Evolutionary conservation across 1,284 basidiomycete species (phyloP).

Genomic region (Marasmius sp.): DNA sequence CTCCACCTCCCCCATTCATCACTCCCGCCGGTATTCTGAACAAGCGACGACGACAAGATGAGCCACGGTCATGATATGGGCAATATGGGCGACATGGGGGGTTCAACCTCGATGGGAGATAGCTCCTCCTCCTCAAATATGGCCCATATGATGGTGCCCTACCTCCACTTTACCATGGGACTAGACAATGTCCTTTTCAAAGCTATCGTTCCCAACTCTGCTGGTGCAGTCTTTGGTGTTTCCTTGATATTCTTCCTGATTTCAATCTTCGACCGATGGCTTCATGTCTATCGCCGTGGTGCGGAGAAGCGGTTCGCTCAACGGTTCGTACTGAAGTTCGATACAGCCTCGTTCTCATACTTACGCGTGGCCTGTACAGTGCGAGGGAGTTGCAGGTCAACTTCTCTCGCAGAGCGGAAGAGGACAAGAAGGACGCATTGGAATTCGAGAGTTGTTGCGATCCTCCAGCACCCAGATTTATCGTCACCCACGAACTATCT

Average conservation of each 20-base stretch:
- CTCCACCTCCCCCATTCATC: not conserved
- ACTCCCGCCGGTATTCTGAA: not conserved
- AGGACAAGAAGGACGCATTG: not conserved
- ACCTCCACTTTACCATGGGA: constrained; percentile 23
- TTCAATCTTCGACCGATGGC: constrained; percentile 18
- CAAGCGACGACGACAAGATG: not conserved
- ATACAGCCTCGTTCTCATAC: too few species aligned
- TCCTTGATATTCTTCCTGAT: constrained; percentile 22
- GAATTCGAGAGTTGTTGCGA: not conserved
- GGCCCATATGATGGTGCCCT: constrained; percentile 22
- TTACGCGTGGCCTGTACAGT: not conserved
- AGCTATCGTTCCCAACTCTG: constrained; percentile 17
- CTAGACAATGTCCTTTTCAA: constrained; percentile 20
- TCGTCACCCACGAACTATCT: constrained; percentile 21
- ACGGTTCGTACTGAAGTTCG: constrained; percentile 4
- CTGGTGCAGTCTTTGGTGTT: constrained; percentile 21
- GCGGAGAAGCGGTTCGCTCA: constrained; percentile 2
- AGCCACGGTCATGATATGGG: not conserved
- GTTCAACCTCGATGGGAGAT: not conserved
- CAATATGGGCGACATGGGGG: not conserved
- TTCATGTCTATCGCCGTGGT: constrained; percentile 15
- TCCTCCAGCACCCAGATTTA: constrained; percentile 11
- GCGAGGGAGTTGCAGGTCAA: not conserved
- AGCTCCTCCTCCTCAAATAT: not conserved
- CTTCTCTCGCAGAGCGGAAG: not conserved